Base-by-base conservation (phyloP, 1,139 yeast species). In the Sugiyamaella novakii region DNA sequence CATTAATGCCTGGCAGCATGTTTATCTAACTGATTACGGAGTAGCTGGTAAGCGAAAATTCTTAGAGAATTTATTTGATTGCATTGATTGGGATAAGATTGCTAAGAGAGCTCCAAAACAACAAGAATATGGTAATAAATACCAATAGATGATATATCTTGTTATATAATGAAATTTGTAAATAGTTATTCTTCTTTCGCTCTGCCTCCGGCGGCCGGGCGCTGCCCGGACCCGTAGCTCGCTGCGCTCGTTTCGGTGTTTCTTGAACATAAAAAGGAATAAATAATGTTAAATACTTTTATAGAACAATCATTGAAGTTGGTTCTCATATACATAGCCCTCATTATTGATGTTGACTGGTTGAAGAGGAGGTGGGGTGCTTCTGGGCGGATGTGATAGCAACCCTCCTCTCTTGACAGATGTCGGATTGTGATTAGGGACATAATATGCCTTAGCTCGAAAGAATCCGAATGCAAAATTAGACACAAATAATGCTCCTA, bases 21-120 rank as follows among this genome's bases (percentile, higher is more conserved):
- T 95, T 18, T 94, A 82, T 67, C 66, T 89, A 52, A 71, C 77
- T 27, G 98, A 94, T 68, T 92, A 87, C 66, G 98, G 98, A 38
- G 78, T 87, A 42, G 78, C 73, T 42, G 95, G 95, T 36, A 86
- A 83, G 72, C 77, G 81, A 24, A 78, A 80, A 57, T 92, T 85
- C 67, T 77, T 94, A 61, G 79, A 78, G 55, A 85, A 84, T 54
- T 78, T 83, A 55, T 84, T 94, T 80, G 80, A 85, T 54, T 78
- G 87, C 64, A 80, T 91, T 60, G 80, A 92, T 70, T 94, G 99
- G 99, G 79, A 83, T 51, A 87, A 85, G 46, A 79, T 91, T 3
- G 55, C 58, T 28, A 57, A 55, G 33, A 56, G 68, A 39, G 39
- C 57, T 39, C 59, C 59, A 7, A 43, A 42, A 24, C 30, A 40